phyloP scores from a whole-genome alignment of 108 stramenopile genomes.

The Fistulifera solaris region DNA sequence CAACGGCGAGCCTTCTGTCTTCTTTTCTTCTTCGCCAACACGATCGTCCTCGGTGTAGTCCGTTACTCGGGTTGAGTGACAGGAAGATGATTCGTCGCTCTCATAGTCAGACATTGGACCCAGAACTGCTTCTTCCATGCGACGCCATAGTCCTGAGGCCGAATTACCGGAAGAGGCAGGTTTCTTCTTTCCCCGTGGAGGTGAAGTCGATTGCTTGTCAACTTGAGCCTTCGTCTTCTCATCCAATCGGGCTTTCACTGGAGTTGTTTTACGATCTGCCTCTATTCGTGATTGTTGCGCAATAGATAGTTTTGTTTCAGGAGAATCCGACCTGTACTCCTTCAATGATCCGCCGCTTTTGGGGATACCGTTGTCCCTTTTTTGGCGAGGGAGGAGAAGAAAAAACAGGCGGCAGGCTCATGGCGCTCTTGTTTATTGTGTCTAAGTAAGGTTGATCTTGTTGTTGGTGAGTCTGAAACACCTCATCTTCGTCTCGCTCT shows the following conservation, averaged over 20 bases:
- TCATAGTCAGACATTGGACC: conserved; percentile 1
- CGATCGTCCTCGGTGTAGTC: conserved; percentile 7
- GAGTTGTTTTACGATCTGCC: conserved; percentile 50
- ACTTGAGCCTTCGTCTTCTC: conserved; percentile 4
- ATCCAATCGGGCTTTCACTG: conserved; percentile 26
- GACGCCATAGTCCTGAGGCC: conserved; percentile 2
- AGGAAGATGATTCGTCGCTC: too few relatives aligned
- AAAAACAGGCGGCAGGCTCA: too few relatives aligned
- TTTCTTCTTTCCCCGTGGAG: not conserved
- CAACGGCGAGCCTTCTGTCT: conserved; percentile 1
- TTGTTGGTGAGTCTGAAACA: too few relatives aligned
- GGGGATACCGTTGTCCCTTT: not conserved
- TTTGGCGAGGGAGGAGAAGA: too few relatives aligned
- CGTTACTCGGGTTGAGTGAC: not conserved
- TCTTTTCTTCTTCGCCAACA: conserved; percentile 8
- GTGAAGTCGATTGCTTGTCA: not conserved
- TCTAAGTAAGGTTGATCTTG: too few relatives aligned
- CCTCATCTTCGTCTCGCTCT: too few relatives aligned
- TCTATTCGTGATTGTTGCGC: conserved; percentile 64
- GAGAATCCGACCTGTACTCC: not conserved
- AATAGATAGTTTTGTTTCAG: conserved; percentile 34
- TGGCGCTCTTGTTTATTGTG: too few relatives aligned
- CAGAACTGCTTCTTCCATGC: conserved; percentile 5
- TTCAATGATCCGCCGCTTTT: not conserved
- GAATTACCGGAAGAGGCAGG: not conserved